Evolutionary conservation across 2,329 filamentous ascomycete species (phyloP), one percentile per base, ranked within the genome.

Genomic region (Didymella pinodella): DNA sequence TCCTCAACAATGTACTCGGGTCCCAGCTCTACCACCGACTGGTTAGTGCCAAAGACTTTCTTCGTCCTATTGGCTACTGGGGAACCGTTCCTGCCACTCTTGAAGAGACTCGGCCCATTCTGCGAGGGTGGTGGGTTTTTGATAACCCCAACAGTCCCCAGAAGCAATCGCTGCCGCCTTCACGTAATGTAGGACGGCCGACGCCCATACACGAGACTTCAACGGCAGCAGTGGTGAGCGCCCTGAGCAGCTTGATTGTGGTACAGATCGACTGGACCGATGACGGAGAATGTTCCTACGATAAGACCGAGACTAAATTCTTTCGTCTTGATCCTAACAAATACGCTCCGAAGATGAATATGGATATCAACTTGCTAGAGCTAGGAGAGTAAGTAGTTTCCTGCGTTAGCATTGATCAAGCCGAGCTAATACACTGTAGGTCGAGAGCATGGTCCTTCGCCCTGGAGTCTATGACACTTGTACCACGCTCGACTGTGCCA

Each of bases 351-450:
- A 65, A 48, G 31, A 56, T 66, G 38, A 62, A 73, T 36, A 67
- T 76, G 64, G 72, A 75, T 18, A 60, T 76, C 29, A 75, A 74
- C n/a, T 48, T 76, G 4, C 32, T 75, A 18, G 74, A 76, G 48
- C 58, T 76, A 3, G 70, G 66, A 44, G 67, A 72, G 67, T 71
- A 59, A 50, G 70, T 65, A 6, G 3, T 11, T 4, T 8, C 8
- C 22, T 2, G 28, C 3, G 3, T 26, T 28, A n/a, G 36, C 18
- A 8, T 0, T 2, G 3, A 34, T n/a, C 16, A n/a, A 11, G 22
- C 14, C 31, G 22, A 40, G 52, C 57, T 71, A 45, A 72, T 34
- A 6, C 25, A 2, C 11, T 47, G 0, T 43, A 74, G 70, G 44
- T 58, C 63, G n/a, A 63, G 65, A 54, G 68, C 57, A 5, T 76